A percentile compares a stretch with the other conserved stretches of the same genome.
Evolutionary conservation across 257 asterid genomes (phyloP).

Genomic region (Forsythia viridissima): DNA sequence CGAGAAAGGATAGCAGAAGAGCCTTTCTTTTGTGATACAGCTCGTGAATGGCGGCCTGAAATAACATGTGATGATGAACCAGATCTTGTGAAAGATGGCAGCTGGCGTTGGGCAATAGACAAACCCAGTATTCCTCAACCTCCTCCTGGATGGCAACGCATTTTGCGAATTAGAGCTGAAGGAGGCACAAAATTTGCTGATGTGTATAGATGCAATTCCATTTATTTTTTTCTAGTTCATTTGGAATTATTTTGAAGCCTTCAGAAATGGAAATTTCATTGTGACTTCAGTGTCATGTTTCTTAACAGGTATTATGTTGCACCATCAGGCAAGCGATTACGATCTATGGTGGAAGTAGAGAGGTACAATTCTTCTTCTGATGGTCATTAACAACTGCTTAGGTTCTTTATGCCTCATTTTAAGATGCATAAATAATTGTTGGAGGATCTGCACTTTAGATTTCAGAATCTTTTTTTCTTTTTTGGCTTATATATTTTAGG

Average conservation of each 20-base stretch:
- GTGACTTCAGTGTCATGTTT: not conserved
- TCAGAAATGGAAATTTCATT: not conserved
- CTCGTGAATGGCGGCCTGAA: conserved; percentile 68
- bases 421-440: not conserved
- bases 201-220: not conserved
- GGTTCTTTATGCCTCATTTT: not conserved
- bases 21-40: conserved; percentile 61
- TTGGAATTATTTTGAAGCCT: not conserved
- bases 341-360: not conserved
- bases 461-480: not conserved
- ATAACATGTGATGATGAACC: conserved; percentile 44
- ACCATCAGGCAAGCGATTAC: not conserved
- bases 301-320: not conserved
- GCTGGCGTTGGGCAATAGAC: not conserved
- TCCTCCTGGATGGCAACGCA: not conserved
- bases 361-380: not conserved
- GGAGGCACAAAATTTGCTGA: not conserved
- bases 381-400: not conserved
- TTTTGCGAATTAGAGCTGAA: not conserved
- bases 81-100: not conserved
- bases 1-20: conserved; percentile 52
- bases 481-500: no score
- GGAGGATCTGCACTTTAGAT: not conserved
- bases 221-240: not conserved
- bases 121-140: not conserved